Conservation (phyloP, 108 stramenopile genomes). For the Cyclotella kingstonii region DNA sequence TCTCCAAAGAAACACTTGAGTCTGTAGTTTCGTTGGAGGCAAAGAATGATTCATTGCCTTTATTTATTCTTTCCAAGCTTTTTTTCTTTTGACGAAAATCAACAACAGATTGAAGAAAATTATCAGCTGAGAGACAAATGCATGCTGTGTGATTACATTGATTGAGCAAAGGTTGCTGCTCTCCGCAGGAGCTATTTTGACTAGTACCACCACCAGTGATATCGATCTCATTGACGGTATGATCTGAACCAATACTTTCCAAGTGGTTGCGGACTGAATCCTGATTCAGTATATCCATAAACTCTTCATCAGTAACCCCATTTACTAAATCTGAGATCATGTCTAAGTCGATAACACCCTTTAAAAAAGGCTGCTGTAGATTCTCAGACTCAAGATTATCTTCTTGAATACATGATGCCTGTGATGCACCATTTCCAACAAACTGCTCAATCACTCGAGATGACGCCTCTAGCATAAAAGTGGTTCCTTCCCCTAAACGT, state of each 20-base stretch:
- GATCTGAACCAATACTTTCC: background rate
- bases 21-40: too few relatives aligned
- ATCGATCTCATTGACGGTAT: too few relatives aligned
- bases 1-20: too few relatives aligned
- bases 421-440: constrained; percentile 18
- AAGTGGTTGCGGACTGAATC: constrained; percentile 10
- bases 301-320: constrained; percentile 29
- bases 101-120: too few relatives aligned
- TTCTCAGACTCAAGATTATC: background rate
- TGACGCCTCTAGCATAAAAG: constrained; percentile 30
- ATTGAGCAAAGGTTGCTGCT: too few relatives aligned
- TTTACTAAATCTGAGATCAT: constrained; percentile 15
- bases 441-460: constrained; percentile 27
- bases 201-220: too few relatives aligned
- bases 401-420: too few relatives aligned
- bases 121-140: too few relatives aligned
- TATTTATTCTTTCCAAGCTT: too few relatives aligned
- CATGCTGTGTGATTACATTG: too few relatives aligned
- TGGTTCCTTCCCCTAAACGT: constrained; percentile 23
- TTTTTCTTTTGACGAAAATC: too few relatives aligned
- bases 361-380: constrained; percentile 7
- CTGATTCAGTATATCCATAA: constrained; percentile 28
- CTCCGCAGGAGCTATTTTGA: too few relatives aligned
- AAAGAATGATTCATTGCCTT: background rate
- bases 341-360: constrained; percentile 37